Base-by-base conservation (phyloP, 495 filamentous ascomycete species). In the Hypoxylon crocopeplum region DNA sequence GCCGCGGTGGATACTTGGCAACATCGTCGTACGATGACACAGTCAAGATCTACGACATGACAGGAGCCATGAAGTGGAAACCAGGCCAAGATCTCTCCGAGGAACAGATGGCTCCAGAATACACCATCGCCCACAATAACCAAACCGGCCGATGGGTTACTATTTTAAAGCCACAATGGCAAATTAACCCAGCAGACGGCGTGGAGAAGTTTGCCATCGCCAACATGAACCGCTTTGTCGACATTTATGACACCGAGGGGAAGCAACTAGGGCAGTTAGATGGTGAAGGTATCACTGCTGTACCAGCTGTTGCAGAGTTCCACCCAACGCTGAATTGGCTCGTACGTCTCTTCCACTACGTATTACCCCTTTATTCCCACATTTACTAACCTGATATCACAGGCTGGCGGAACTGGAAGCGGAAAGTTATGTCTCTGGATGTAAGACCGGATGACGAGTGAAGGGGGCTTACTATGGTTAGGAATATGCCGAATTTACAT, bases 191-290 rank as follows among this genome's bases (percentile, higher is more conserved):
- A 0, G 77, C 79, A 30, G 88, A 92, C 41, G 85, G 84, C 19
- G 82, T 92, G 5, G 87, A 96, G 48, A 88, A 90, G 40, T 91
- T 98, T 72, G 92, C 86, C 37, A 93, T 98, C 54, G 95, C 90
- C 0, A 98, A 97, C 68, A 98, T 98, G 94, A 97, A 97, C 69
- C 86, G 94, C 15, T 97, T 97, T 59, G 89, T 98, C 2, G 94
- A 98, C 69, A 83, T 98, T 5, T 98, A 88, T 71, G 87, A 86
- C 10, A 75, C 81, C 7, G 77, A 84, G 25, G 94, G 94, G 1
- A 86, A 94, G 66, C 93, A 97, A 72, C 77, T 98, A 27, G 95
- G 91, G 3, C 93, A 98, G 75, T 78, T 98, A 5, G 89, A 86
- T 2, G 90, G 91, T 5, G 88, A 93, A 2, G 89, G 89, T 2